These are phyloP conservation scores for Glomus cerebriforme DNA, from an alignment of 192 early-diverging fungal species.

Conservation along the genomic window DNA sequence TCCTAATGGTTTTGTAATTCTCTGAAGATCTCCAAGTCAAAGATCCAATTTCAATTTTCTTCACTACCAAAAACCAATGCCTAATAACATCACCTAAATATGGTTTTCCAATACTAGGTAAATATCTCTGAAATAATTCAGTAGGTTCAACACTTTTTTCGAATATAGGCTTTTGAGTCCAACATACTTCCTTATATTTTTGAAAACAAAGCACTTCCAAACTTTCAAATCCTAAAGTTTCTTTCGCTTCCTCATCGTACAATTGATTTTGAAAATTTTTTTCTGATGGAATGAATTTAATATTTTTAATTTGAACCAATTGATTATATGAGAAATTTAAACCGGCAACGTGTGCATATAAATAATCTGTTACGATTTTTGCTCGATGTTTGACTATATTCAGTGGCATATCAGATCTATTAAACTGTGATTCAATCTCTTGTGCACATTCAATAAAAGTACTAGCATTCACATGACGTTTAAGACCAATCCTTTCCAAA, in stretches of 20 bases:
- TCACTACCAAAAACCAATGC: neutral
- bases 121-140: neutral
- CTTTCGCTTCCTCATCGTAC: neutral
- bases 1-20: neutral
- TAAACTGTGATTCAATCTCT: neutral
- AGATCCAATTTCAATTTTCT: neutral
- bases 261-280: neutral
- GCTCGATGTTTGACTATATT: neutral
- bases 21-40: neutral
- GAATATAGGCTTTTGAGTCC: neutral
- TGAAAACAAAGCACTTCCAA: neutral
- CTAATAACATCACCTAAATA: neutral
- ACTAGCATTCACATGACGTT: neutral
- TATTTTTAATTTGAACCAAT: neutral
- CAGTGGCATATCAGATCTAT: neutral
- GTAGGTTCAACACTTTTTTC: neutral
- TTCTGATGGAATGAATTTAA: slow-evolving; percentile 7
- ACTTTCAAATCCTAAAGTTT: neutral
- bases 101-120: neutral
- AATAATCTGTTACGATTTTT: neutral
- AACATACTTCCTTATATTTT: neutral
- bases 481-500: neutral
- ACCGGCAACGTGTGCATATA: neutral
- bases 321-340: neutral
- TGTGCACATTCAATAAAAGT: slow-evolving; percentile 12